Percentiles rank a stretch among this genome's conserved stretches.
phyloP scores from a whole-genome alignment of 169 alveolate genomes.

The Perkinsus marinus region DNA sequence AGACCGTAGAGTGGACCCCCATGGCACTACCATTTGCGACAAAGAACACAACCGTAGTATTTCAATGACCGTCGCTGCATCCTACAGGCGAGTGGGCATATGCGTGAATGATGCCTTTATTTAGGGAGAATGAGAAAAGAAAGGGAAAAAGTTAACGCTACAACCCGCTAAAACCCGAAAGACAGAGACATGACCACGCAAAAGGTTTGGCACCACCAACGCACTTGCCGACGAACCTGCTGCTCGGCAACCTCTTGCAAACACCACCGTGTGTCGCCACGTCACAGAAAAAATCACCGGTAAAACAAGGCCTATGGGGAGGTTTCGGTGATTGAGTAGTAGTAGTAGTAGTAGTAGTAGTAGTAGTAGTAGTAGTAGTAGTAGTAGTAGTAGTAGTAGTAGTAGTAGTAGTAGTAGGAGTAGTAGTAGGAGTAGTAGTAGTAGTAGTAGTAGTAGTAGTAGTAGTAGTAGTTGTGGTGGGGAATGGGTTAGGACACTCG shows the following conservation, averaged over 20 bases:
- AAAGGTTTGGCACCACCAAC: background rate
- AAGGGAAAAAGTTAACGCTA: too few species aligned
- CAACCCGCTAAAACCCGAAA: background rate
- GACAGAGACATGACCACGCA: background rate
- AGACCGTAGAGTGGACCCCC: too few species aligned
- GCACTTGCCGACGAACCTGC: background rate
- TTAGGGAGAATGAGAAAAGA: too few species aligned
- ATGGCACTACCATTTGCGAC: too few species aligned
- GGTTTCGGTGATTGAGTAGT: background rate
- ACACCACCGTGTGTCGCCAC: background rate
- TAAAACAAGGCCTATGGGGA: background rate
- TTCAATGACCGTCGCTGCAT: too few species aligned
- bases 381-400: background rate
- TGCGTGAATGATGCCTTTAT: too few species aligned
- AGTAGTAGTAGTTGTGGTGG: background rate
- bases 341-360: background rate
- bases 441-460: background rate
- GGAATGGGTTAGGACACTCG: background rate
- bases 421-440: background rate
- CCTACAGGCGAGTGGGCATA: too few species aligned
- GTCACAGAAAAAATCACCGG: background rate
- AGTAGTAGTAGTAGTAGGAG: background rate
- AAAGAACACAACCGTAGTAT: too few species aligned
- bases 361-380: background rate
- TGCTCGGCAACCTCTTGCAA: background rate